Conservation (phyloP, 2,329 filamentous ascomycete species). For the Ophiocordyceps unilateralis region DNA sequence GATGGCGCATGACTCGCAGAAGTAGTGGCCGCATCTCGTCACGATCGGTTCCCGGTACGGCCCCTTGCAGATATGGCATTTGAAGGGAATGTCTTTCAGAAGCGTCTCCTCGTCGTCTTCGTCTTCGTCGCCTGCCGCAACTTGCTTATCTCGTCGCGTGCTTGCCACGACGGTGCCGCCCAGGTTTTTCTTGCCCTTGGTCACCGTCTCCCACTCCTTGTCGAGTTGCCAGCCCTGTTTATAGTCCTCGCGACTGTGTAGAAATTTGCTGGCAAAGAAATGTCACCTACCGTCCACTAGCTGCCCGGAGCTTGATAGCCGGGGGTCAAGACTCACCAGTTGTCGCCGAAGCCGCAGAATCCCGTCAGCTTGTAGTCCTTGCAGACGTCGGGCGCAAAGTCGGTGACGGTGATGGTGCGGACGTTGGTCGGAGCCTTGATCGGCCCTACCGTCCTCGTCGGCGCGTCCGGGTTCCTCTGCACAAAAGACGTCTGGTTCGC, state of each 20-base stretch:
- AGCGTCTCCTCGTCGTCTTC: constrained; percentile 51
- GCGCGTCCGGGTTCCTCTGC: constrained; percentile 62
- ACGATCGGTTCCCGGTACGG: constrained; percentile 65
- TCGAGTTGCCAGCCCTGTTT: constrained; percentile 94
- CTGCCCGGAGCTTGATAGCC: neutral
- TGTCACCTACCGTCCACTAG: neutral
- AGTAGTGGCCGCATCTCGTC: constrained; percentile 90
- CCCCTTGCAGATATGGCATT: constrained; percentile 70
- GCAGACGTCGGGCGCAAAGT: constrained; percentile 85
- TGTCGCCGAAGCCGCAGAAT: constrained; percentile 15
- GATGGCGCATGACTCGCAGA: constrained; percentile 81
- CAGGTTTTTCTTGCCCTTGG: constrained; percentile 49
- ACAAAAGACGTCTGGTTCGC: constrained; percentile 61
- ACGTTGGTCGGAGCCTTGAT: constrained; percentile 81
- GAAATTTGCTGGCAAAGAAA: constrained; percentile 36
- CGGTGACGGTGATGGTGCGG: constrained; percentile 74
- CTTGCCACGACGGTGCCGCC: constrained; percentile 45
- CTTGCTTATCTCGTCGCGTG: constrained; percentile 27
- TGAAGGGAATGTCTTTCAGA: constrained; percentile 74
- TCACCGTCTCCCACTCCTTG: constrained; percentile 76
- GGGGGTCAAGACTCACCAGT: constrained; percentile 20
- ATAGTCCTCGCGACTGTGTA: constrained; percentile 62
- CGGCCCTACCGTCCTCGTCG: constrained; percentile 57
- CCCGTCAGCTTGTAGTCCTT: constrained; percentile 84
- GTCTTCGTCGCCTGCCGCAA: constrained; percentile 20